Percentiles rank a stretch among this genome's conserved stretches.
Conservation (phyloP, 176 grass and related monocot species). For the Phoenix dactylifera region DNA sequence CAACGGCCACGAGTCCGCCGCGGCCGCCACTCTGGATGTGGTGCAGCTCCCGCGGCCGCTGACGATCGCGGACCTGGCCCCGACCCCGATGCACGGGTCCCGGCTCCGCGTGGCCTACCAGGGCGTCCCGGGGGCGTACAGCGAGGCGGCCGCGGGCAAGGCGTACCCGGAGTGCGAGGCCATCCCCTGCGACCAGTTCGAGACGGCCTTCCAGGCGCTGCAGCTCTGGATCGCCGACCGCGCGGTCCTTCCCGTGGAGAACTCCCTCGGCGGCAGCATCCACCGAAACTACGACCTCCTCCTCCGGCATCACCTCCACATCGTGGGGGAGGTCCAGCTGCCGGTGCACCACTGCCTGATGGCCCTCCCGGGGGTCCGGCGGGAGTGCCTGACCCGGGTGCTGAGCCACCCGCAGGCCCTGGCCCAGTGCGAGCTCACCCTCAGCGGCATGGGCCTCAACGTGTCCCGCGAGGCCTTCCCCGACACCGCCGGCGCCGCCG, state of each 20-base stretch:
- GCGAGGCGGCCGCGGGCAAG: constrained; percentile 88
- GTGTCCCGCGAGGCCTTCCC: constrained; percentile 95
- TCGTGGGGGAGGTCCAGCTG: constrained; percentile 92
- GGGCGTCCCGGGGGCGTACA: constrained; percentile 84
- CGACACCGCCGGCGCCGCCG: constrained; percentile 81
- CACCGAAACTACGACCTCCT: constrained; percentile 98
- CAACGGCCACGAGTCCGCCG: background rate
- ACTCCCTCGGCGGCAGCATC: constrained; percentile 94
- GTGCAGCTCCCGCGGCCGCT: constrained; percentile 36
- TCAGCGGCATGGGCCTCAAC: constrained; percentile 78
- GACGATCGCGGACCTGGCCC: constrained; percentile 61
- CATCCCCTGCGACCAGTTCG: constrained; percentile 96
- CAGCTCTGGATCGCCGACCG: constrained; percentile 95
- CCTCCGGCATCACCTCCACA: constrained; percentile 85
- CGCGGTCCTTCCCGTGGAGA: constrained; percentile 84
- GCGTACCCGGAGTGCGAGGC: constrained; percentile 72
- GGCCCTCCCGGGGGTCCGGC: constrained; percentile 74
- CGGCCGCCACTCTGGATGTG: constrained; percentile 3
- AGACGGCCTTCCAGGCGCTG: constrained; percentile 87
- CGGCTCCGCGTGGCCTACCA: constrained; percentile 89
- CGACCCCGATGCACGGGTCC: constrained; percentile 81
- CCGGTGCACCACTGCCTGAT: constrained; percentile 96
- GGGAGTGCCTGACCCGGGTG: constrained; percentile 74
- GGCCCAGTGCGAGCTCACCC: constrained; percentile 90
- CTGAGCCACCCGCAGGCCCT: constrained; percentile 96